Evolutionary conservation across 2,329 filamentous ascomycete species (phyloP).

Genomic region (Cercospora sojina): DNA sequence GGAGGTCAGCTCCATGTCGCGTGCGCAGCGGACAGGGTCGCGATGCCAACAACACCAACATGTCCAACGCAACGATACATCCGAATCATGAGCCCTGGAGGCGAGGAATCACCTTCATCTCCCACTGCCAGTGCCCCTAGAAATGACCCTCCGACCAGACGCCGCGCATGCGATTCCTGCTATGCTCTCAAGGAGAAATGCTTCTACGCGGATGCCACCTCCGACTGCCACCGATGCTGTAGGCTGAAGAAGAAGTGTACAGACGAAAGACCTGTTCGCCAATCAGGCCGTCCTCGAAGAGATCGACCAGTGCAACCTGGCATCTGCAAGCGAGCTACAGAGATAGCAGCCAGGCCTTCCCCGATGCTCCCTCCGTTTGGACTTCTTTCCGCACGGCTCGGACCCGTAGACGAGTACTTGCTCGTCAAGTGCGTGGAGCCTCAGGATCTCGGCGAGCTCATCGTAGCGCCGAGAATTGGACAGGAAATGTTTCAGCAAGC

Average conservation of each 20-base stretch:
- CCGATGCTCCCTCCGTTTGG: background rate
- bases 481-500: slow-evolving; percentile 10
- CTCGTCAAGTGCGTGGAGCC: background rate
- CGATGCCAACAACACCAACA: background rate
- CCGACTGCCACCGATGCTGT: slow-evolving; percentile 7
- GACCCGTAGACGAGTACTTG: slow-evolving; percentile 2
- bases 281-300: slow-evolving; percentile 9
- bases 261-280: slow-evolving; percentile 3
- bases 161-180: slow-evolving; percentile 14
- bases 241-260: slow-evolving; percentile 11
- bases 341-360: background rate
- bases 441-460: background rate
- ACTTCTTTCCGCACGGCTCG: background rate
- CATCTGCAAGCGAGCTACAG: background rate
- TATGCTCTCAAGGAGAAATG: slow-evolving; percentile 17
- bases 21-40: background rate
- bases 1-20: background rate
- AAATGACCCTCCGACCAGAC: background rate
- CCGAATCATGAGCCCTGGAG: background rate
- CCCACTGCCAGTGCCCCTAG: background rate
- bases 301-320: background rate
- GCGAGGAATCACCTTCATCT: background rate
- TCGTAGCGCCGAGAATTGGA: slow-evolving; percentile 11
- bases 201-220: background rate
- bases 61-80: background rate